Conservation (phyloP, 2,329 filamentous ascomycete species). For the Alternaria dauci region DNA sequence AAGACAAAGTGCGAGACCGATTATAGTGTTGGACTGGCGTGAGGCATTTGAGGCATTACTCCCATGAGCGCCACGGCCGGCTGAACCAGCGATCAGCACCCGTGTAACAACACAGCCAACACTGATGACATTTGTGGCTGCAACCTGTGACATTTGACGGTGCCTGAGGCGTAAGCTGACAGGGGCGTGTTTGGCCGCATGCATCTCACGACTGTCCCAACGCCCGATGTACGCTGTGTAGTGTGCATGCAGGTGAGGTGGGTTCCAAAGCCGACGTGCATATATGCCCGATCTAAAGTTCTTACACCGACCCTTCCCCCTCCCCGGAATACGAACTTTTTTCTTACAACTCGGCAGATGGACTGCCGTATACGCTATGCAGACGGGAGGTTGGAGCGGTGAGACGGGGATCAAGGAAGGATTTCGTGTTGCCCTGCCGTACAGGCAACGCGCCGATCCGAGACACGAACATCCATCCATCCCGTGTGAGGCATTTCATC, state of each 20-base stretch:
- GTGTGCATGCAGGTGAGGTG: not conserved
- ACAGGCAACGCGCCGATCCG: slow-evolving; percentile 1
- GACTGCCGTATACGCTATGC: not conserved
- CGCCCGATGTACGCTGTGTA: not conserved
- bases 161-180: slow-evolving; percentile 18
- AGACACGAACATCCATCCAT: not conserved
- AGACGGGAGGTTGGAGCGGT: not conserved
- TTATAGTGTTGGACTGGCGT: not conserved
- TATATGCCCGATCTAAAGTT: slow-evolving; percentile 4
- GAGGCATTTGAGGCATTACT: slow-evolving; percentile 3
- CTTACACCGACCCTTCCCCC: not conserved
- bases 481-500: not conserved
- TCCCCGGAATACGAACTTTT: not conserved
- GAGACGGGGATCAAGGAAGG: not conserved
- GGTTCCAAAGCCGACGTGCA: slow-evolving; percentile 2
- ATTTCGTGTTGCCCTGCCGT: not conserved
- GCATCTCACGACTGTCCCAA: not conserved
- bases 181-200: slow-evolving; percentile 5
- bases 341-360: not conserved
- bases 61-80: not conserved
- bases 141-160: slow-evolving; percentile 2
- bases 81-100: not conserved
- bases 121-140: slow-evolving; percentile 3
- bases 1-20: not conserved
- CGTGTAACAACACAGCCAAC: not conserved